phyloP scores from a whole-genome alignment of 2,329 filamentous ascomycete species.

The Cercospora canescens region DNA sequence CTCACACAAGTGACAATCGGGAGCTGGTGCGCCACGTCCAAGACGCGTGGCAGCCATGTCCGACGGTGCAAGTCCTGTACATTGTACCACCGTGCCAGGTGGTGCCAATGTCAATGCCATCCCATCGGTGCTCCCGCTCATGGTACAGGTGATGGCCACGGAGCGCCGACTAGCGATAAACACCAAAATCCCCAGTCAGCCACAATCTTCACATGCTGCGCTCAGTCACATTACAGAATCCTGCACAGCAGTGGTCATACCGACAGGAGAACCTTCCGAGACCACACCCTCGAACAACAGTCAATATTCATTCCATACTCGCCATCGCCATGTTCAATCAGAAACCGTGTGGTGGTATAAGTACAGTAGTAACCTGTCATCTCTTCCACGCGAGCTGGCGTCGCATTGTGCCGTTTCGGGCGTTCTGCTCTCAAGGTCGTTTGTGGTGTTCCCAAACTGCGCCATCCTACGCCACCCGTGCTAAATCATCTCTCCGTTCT shows the following conservation, averaged over 20 bases:
- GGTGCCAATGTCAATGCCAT: neutral
- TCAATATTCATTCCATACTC: constrained; percentile 20
- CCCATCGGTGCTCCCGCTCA: neutral
- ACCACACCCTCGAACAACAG: neutral
- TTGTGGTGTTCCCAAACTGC: neutral
- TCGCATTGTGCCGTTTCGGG: neutral
- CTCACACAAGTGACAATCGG: neutral
- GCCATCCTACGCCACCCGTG: constrained; percentile 6
- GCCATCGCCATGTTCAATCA: constrained; percentile 26
- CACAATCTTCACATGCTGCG: too few relatives aligned
- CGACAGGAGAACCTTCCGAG: neutral
- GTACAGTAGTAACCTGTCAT: constrained; percentile 25
- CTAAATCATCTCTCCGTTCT: neutral
- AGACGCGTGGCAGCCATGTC: neutral
- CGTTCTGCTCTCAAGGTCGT: neutral
- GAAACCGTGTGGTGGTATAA: constrained; percentile 21
- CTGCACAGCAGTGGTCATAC: too few relatives aligned
- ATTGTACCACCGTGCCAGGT: neutral
- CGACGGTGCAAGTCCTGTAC: neutral
- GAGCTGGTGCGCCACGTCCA: neutral
- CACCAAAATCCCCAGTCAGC: too few relatives aligned
- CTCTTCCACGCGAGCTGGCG: constrained; percentile 14
- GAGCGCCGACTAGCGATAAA: too few relatives aligned
- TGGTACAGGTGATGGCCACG: too few relatives aligned
- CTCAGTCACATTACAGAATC: too few relatives aligned